A percentile compares a stretch with the other conserved stretches of the same genome.
These are phyloP conservation scores for Botrytis tulipae DNA, from an alignment of 2,329 filamentous ascomycete genomes.

Conservation along the genomic window DNA sequence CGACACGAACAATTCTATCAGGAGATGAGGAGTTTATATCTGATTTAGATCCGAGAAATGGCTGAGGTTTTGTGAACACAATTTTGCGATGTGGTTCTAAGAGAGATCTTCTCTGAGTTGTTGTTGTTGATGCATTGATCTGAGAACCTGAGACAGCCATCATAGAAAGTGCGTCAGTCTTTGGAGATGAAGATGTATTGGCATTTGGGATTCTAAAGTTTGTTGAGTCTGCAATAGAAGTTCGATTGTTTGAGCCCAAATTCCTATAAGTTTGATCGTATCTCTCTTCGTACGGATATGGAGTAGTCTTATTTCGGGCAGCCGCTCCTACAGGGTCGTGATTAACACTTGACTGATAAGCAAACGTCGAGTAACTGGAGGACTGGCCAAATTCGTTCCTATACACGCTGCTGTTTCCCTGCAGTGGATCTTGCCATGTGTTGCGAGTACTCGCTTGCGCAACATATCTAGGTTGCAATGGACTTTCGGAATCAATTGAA, in stretches of 20 bases:
- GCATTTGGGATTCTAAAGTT: neutral
- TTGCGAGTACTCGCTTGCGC: neutral
- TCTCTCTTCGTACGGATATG: neutral
- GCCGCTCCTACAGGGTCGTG: neutral
- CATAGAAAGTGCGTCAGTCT: conserved; percentile 13
- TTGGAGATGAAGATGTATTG: neutral
- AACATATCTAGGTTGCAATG: neutral
- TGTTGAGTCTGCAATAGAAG: neutral
- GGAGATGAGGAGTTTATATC: neutral
- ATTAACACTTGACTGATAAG: neutral
- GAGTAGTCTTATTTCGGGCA: neutral
- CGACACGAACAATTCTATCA: neutral
- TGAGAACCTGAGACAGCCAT: conserved; percentile 9
- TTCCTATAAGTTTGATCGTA: neutral
- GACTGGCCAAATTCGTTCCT: neutral
- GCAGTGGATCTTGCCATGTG: neutral
- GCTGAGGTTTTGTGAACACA: conserved; percentile 12
- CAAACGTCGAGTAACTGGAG: neutral
- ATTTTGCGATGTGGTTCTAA: neutral
- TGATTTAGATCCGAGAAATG: neutral
- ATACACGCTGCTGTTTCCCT: neutral
- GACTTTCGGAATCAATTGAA: neutral
- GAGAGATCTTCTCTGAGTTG: neutral
- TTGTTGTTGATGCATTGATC: neutral
- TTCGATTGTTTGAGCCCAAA: neutral